These are phyloP conservation scores for Nelumbo lutea DNA, from an alignment of 164 flowering plant genomes.

Conservation along the genomic window DNA sequence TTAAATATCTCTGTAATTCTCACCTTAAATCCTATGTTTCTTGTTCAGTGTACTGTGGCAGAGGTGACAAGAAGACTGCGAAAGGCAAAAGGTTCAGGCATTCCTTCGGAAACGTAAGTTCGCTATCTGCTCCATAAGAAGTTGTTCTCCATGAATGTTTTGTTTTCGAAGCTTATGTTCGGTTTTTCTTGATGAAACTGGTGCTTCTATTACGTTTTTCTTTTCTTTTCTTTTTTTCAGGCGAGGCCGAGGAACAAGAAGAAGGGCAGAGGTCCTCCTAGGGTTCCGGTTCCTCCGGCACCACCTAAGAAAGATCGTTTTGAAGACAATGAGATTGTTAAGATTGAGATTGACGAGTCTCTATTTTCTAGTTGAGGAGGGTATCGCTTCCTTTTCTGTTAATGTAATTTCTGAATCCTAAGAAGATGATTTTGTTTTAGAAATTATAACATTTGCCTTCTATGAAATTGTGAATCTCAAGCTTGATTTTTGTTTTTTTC, in stretches of 20 bases:
- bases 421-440: not conserved
- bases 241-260: slow-evolving; percentile 83
- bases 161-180: not conserved
- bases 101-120: slow-evolving; percentile 80
- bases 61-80: slow-evolving; percentile 90
- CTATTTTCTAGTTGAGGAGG: slow-evolving; percentile 24
- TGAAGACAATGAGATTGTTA: slow-evolving; percentile 48
- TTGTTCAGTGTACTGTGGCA: slow-evolving; percentile 64
- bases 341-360: slow-evolving; percentile 71
- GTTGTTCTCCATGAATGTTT: no score
- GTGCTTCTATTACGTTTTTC: not conserved
- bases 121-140: not conserved
- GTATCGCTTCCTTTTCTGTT: not conserved
- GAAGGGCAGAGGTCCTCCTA: slow-evolving; percentile 87
- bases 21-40: not conserved
- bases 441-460: not conserved
- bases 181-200: not conserved
- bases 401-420: not conserved
- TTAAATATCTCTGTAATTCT: not conserved
- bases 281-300: slow-evolving; percentile 48
- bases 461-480: not conserved
- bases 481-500: not conserved
- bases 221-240: slow-evolving; percentile 22
- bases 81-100: slow-evolving; percentile 85
- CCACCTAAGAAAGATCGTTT: slow-evolving; percentile 62